Base-by-base conservation (phyloP, 2,329 filamentous ascomycete genomes). In the Stemphylium vesicarium region DNA sequence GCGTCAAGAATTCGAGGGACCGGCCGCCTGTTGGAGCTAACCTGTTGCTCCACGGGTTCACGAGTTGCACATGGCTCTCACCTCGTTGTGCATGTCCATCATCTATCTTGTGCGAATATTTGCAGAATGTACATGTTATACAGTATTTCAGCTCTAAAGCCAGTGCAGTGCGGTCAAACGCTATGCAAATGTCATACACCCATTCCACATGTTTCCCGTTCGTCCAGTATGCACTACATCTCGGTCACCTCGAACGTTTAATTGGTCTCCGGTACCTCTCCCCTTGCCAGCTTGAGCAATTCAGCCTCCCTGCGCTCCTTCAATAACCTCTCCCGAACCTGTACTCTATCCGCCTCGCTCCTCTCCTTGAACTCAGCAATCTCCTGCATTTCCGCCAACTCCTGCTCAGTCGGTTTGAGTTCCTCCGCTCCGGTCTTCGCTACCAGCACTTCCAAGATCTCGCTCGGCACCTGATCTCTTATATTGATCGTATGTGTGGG, bases 381-480 rank as follows among this genome's bases (percentile, higher is more conserved):
- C 63, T 84, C 80, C 60, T 77, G 76, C 75, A 89, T 75, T 76
- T 87, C 81, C 46, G 79, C 76, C 54, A 80, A 68, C 64, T 93
- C 89, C 68, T 87, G 82, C 2, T 78, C 74, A 1, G 84, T 87
- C 2, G 87, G 80, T 56, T 81, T 67, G 1, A 92, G 71, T 20
- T 78, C 71, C 22, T 78, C 74, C 9, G 88, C 89, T 16, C 84
- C 83, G 16, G 88, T 90, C 73, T 86, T 80, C 53, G 78, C 76
- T 35, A 92, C 71, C 48, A 93, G 80, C 53, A 84, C 81, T 43
- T 81, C 75, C 15, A 92, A 77, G 56, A 93, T 92, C 32, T 85
- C 79, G 3, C 80, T 78, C 38, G 85, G 86, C 55, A 80, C 79
- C 64, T 84, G 81, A 66, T 83, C 74, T 71, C 86, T 87, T 82